phyloP scores from a whole-genome alignment of 805 yeast genomes.

The Lipomyces oligophaga region DNA sequence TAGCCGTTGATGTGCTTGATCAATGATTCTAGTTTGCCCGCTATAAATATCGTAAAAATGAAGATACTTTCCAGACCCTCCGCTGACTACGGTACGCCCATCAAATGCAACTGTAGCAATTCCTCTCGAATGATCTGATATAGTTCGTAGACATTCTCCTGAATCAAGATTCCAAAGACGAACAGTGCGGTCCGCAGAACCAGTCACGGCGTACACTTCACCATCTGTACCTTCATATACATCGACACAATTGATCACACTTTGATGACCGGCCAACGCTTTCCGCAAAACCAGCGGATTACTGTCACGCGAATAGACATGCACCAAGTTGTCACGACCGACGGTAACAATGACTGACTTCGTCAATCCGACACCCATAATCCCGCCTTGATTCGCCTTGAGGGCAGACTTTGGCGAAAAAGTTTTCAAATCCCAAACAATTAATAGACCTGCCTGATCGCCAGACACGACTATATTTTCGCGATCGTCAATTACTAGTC shows the following conservation, averaged over 20 bases:
- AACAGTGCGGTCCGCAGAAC: slow-evolving; percentile 12
- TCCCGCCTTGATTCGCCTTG: slow-evolving; percentile 90
- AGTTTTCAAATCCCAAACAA: slow-evolving; percentile 94
- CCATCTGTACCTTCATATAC: neutral
- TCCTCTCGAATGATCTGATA: slow-evolving; percentile 14
- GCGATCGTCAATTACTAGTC: slow-evolving; percentile 68
- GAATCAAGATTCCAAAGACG: slow-evolving; percentile 7
- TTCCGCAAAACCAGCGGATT: slow-evolving; percentile 1
- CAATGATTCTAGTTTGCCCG: slow-evolving; percentile 2
- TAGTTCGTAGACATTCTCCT: slow-evolving; percentile 1
- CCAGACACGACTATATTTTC: slow-evolving; percentile 80
- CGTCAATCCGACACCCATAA: slow-evolving; percentile 83
- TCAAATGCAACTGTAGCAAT: slow-evolving; percentile 13
- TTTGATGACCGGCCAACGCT: slow-evolving; percentile 1
- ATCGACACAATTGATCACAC: slow-evolving; percentile 3
- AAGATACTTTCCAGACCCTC: slow-evolving; percentile 7
- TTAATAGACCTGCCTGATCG: slow-evolving; percentile 83
- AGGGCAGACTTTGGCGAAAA: slow-evolving; percentile 78
- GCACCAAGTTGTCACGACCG: slow-evolving; percentile 56
- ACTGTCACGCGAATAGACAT: slow-evolving; percentile 1
- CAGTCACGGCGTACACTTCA: slow-evolving; percentile 13
- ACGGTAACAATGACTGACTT: slow-evolving; percentile 73
- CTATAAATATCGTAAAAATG: neutral
- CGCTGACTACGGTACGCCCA: slow-evolving; percentile 6
- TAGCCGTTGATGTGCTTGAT: slow-evolving; percentile 5